phyloP scores from a whole-genome alignment of 345 rosid genomes.

The Xanthoceras sorbifolium region DNA sequence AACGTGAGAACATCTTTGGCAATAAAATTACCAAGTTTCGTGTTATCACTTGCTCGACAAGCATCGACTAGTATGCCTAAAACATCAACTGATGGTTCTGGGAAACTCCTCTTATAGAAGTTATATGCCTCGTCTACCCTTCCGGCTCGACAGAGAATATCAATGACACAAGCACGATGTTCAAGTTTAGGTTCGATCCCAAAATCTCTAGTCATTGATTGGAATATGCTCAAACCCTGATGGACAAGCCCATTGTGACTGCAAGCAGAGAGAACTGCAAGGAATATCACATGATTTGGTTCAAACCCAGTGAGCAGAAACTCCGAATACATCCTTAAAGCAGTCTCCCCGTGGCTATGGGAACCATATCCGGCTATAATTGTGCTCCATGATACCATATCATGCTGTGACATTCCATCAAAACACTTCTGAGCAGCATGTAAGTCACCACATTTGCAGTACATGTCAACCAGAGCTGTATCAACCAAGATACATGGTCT shows the following conservation, averaged over 20 bases:
- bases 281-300: conserved; percentile 70
- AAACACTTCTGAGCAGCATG: conserved; percentile 68
- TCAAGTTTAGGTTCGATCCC: conserved; percentile 51
- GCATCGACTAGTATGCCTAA: conserved; percentile 62
- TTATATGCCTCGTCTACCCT: conserved; percentile 55
- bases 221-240: conserved; percentile 58
- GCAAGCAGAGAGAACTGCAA: conserved; percentile 72
- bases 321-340: conserved; percentile 53
- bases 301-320: conserved; percentile 57
- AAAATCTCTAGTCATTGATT: conserved; percentile 51
- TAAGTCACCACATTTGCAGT: conserved; percentile 74
- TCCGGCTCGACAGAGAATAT: conserved; percentile 63
- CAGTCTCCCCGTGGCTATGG: conserved; percentile 74
- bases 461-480: conserved; percentile 78
- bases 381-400: conserved; percentile 67
- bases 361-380: conserved; percentile 75
- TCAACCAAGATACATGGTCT: conserved; percentile 46
- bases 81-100: conserved; percentile 38
- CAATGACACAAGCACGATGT: conserved; percentile 61
- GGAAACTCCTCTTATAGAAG: conserved; percentile 49
- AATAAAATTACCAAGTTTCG: conserved; percentile 40
- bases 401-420: conserved; percentile 43
- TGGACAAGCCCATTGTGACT: conserved; percentile 73
- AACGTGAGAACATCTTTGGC: conserved; percentile 39
- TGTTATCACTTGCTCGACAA: conserved; percentile 39